phyloP scores from a whole-genome alignment of 1,139 yeast species.

The Arxiozyma slooffiae region DNA sequence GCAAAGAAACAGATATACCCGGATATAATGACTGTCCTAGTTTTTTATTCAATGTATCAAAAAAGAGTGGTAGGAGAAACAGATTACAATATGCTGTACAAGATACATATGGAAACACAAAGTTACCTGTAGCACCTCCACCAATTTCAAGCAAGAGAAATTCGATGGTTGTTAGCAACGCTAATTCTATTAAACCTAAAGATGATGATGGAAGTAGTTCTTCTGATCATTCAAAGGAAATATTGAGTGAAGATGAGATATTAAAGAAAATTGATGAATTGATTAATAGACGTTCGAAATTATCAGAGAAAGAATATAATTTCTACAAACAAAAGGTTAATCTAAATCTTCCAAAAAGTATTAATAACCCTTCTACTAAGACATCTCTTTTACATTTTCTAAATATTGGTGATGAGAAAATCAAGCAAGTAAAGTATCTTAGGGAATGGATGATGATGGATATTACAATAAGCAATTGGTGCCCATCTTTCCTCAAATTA shows the following conservation, averaged over 20 bases:
- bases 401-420: slow-evolving; percentile 10
- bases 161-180: no score
- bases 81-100: slow-evolving; percentile 6
- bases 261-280: slow-evolving; percentile 13
- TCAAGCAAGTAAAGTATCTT: slow-evolving; percentile 14
- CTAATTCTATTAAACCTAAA: neutral
- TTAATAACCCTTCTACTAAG: slow-evolving; percentile 17
- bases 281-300: slow-evolving; percentile 11
- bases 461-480: slow-evolving; percentile 27
- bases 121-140: slow-evolving; percentile 18
- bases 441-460: slow-evolving; percentile 29
- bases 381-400: slow-evolving; percentile 18
- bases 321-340: slow-evolving; percentile 24
- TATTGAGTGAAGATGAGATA: slow-evolving; percentile 9
- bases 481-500: slow-evolving; percentile 29
- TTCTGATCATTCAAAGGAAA: neutral
- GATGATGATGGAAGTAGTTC: neutral
- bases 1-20: slow-evolving; percentile 29
- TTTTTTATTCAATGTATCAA: slow-evolving; percentile 21
- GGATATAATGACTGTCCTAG: slow-evolving; percentile 32
- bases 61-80: slow-evolving; percentile 6
- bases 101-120: slow-evolving; percentile 20
- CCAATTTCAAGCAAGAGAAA: neutral
- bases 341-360: slow-evolving; percentile 13
- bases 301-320: slow-evolving; percentile 20